Conservation (phyloP, 1,139 yeast genomes). For the Hansenula sp. region DNA sequence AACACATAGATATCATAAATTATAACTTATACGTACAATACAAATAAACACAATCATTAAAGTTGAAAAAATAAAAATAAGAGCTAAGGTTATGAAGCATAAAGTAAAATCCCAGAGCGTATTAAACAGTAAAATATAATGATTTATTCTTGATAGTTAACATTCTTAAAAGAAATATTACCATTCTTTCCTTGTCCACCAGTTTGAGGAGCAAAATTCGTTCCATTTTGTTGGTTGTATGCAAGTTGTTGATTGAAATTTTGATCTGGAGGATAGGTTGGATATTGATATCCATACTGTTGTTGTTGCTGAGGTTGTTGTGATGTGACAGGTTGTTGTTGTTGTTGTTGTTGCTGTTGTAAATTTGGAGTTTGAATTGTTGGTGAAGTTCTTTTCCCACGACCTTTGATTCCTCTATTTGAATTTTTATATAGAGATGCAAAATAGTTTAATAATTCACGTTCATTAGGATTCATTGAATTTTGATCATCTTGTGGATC, state of each 20-base stretch:
- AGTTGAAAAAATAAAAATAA: no score
- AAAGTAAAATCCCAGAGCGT: no score
- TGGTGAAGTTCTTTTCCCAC: constrained; percentile 54
- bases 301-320: constrained; percentile 4
- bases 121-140: not conserved
- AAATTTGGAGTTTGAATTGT: not conserved
- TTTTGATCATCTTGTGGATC: constrained; percentile 32
- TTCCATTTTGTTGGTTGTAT: not conserved
- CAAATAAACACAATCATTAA: no score
- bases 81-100: no score
- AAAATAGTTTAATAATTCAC: constrained; percentile 68
- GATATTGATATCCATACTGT: not conserved
- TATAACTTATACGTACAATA: no score
- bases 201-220: not conserved
- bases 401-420: constrained; percentile 85
- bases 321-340: not conserved
- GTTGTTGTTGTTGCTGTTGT: not conserved
- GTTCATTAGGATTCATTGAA: constrained; percentile 57
- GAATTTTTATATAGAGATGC: constrained; percentile 80
- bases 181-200: constrained; percentile 2
- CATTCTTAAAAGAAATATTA: constrained; percentile 13
- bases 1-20: no score
- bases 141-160: constrained; percentile 6
- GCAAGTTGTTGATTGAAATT: not conserved
- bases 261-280: not conserved